Percentiles rank a stretch among this genome's conserved stretches.
These are phyloP conservation scores for Paramyrothecium sp. DNA, from an alignment of 2,329 filamentous ascomycete species.

Conservation along the genomic window DNA sequence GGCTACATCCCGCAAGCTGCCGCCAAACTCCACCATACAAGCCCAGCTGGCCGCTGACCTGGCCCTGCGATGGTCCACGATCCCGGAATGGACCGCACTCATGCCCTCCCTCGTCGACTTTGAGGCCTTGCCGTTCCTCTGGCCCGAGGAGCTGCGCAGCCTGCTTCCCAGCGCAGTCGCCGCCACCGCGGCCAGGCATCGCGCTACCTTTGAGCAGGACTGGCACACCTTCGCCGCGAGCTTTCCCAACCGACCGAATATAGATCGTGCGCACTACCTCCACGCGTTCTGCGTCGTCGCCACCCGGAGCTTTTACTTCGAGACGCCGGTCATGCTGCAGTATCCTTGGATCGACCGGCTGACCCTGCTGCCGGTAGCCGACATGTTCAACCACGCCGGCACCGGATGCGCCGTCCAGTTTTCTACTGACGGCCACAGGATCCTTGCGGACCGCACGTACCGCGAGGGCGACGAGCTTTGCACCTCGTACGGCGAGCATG, in stretches of 20 bases:
- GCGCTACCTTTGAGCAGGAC: conserved; percentile 36
- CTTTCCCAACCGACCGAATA: conserved; percentile 15
- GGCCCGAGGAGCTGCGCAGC: conserved; percentile 42
- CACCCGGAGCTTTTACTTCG: conserved; percentile 62
- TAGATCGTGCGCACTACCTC: conserved; percentile 41
- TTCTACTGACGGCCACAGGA: conserved; percentile 49
- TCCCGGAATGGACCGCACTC: conserved; percentile 61
- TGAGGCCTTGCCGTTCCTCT: conserved; percentile 38
- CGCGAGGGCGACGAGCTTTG: conserved; percentile 61
- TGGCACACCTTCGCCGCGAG: conserved; percentile 31
- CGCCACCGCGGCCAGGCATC: conserved; percentile 53
- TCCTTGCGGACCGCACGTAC: conserved; percentile 50
- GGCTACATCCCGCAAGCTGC: conserved; percentile 52
- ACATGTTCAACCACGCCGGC: conserved; percentile 64
- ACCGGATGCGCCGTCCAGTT: conserved; percentile 52
- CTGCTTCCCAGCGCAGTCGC: conserved; percentile 44
- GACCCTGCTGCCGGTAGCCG: conserved; percentile 69
- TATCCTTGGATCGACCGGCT: conserved; percentile 56
- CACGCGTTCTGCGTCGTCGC: conserved; percentile 60
- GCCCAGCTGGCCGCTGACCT: conserved; percentile 71
- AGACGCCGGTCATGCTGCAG: conserved; percentile 41
- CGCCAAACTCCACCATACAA: conserved; percentile 60
- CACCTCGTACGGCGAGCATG: conserved; percentile 68
- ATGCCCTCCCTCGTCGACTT: conserved; percentile 67
- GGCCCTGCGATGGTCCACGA: conserved; percentile 50